Base-by-base conservation (phyloP, 139 green algal species). In the Chlorella sp. region DNA sequence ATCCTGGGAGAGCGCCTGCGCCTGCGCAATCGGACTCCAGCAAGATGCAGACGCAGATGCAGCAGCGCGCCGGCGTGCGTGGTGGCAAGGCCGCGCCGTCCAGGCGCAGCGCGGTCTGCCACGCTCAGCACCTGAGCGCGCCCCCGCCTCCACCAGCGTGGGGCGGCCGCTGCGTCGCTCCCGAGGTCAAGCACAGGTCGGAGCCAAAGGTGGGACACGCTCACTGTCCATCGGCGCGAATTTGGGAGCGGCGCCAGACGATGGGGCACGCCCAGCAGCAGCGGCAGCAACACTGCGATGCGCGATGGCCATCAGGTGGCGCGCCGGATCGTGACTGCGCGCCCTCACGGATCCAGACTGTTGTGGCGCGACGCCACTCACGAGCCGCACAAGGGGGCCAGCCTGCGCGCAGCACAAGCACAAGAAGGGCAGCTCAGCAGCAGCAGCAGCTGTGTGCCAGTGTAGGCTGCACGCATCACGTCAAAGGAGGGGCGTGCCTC, bases 121-220 rank as follows among this genome's bases (percentile, higher is more conserved):
- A 55, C 2, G 69, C 69, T 1, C 69, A 76, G 62, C 36, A 62
- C 35, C 20, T 49, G 32, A 69, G 26, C 26, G 70, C 59, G 23
- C 69, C 67, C 20, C 65, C 42, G 3, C 74, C 74, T 10, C 85
- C 85, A 17, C 85, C 85, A 17, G 79, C 78, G 2, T 88, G 82
- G 82, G 35, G 71, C 6, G 77, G 35, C 33, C 79, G 82, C 14
- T 75, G 80, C 20, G 76, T 81, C 23, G 61, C 76, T 30, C 82
- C 82, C 26, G 82, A 88, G 72, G 76, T 88, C 24, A 42, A 87
- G 73, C 76, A 67, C n/a, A n/a, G n/a, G n/a, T n/a, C n/a, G n/a
- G n/a, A n/a, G n/a, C n/a, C n/a, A n/a, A n/a, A n/a, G n/a, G n/a
- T n/a, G n/a, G n/a, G n/a, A n/a, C n/a, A n/a, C n/a, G n/a, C n/a